Conservation (phyloP, 1,284 basidiomycete genomes). For the Fomitopsis pinicola region DNA sequence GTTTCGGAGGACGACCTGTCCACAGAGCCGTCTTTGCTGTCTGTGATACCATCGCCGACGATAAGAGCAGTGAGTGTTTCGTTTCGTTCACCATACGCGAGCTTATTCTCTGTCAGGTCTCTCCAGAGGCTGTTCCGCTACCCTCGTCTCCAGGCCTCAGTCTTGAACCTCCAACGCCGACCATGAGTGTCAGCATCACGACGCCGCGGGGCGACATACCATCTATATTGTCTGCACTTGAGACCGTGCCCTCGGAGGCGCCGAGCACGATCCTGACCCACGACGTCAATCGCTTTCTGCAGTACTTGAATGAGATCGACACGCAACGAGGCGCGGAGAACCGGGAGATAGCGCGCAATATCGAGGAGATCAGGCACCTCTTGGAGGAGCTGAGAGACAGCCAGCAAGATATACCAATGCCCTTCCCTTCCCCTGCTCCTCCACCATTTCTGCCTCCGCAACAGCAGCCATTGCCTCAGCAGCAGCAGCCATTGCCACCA, state of each 20-base stretch:
- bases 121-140: constrained; percentile 32
- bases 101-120: constrained; percentile 20
- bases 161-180: constrained; percentile 29
- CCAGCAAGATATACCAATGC: constrained; percentile 36
- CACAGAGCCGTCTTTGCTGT: constrained; percentile 56
- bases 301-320: constrained; percentile 61
- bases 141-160: constrained; percentile 33
- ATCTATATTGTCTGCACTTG: constrained; percentile 52
- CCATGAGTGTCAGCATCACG: constrained; percentile 54
- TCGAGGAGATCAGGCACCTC: constrained; percentile 46
- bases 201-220: constrained; percentile 59
- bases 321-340: constrained; percentile 54
- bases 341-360: constrained; percentile 53
- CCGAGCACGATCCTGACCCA: constrained; percentile 45
- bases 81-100: neutral
- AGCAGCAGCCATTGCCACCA: too few species aligned
- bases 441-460: too few species aligned
- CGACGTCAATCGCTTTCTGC: constrained; percentile 64
- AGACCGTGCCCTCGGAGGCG: constrained; percentile 42
- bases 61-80: constrained; percentile 4
- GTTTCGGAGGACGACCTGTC: constrained; percentile 27
- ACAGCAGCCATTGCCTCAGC: too few species aligned
- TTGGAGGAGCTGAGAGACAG: constrained; percentile 41
- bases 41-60: constrained; percentile 24
- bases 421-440: constrained; percentile 16